Evolutionary conservation across 1,284 basidiomycete genomes (phyloP), one percentile per base, ranked within the genome.

Genomic region (Exobasidium cylindrosporum): DNA sequence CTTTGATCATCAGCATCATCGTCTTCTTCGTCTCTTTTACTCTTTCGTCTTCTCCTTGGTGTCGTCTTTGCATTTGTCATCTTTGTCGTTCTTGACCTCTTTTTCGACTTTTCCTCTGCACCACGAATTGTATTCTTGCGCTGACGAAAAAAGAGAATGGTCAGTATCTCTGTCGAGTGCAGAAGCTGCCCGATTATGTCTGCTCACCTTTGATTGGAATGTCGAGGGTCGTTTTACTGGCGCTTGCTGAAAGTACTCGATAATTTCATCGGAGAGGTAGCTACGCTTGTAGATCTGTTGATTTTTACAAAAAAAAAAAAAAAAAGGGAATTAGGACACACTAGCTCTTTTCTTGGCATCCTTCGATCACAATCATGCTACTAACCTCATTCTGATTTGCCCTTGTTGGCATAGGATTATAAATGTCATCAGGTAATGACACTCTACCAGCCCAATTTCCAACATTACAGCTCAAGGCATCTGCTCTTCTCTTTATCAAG

Each of bases 381-480:
- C 35, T 40, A 7, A 40, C 35, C 35, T 40, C 35, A 40, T 40
- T 40, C 35, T 40, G 35, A 7, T 71, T 69, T 21, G 77, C 79
- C 2, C 63, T 26, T 29, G 63, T 72, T 2, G 73, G 68, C 23
- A 83, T 59, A 3, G 72, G 65, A 47, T 70, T 71, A 62, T 97
- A 86, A 58, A 97, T 91, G 78, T 97, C 93, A 5, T 83, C 78
- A 0, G 93, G 93, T 28, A 97, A 80, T 66, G 86, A 86, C 32
- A 95, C 82, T 74, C 89, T 89, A 28, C 88, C 90, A 0, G 91
- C 91, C 78, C 90, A 92, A 24, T 86, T 88, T 57, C 87, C 83
- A 5, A 97, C 82, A 1, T 84, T 85, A 92, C 94, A 97, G 2
- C 84, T 84, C 54, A 88, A 85, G 2, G 82, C 68, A 32, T 86